phyloP scores from a whole-genome alignment of 306 rosid species.

The Cercis canadensis region DNA sequence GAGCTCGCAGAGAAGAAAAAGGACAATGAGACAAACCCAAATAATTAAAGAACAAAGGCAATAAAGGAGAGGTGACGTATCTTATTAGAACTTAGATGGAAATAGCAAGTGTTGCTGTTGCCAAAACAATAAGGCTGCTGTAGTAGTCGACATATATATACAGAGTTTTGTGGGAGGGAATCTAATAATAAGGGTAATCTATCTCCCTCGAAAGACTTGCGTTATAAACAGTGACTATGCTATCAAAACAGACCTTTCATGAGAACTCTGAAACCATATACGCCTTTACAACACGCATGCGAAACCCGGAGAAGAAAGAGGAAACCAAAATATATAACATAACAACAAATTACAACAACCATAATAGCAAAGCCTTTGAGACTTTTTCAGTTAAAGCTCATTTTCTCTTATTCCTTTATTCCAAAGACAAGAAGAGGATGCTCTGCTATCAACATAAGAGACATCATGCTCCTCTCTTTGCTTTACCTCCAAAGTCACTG shows the following conservation, averaged over 20 bases:
- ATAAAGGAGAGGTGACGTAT: too few species aligned
- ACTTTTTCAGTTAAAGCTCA: constrained; percentile 40
- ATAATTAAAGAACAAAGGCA: neutral
- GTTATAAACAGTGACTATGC: constrained; percentile 39
- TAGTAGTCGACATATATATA: constrained; percentile 34
- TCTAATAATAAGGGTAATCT: constrained; percentile 35
- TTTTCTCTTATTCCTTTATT: constrained; percentile 20
- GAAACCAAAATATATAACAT: too few species aligned
- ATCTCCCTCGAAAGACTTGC: constrained; percentile 23
- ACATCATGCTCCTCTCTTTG: constrained; percentile 2
- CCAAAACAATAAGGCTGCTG: constrained; percentile 39
- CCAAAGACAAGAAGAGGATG: constrained; percentile 3
- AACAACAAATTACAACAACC: constrained; percentile 14
- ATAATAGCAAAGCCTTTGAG: constrained; percentile 23
- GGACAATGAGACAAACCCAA: constrained; percentile 2
- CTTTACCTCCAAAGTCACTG: too few species aligned
- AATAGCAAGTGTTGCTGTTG: neutral
- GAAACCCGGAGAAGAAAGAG: too few species aligned
- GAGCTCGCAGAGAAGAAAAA: constrained; percentile 29
- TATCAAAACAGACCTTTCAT: constrained; percentile 43
- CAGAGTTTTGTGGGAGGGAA: constrained; percentile 26
- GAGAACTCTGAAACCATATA: constrained; percentile 33
- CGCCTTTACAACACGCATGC: constrained; percentile 39
- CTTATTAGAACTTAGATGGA: neutral
- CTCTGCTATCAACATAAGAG: constrained; percentile 31